phyloP scores from a whole-genome alignment of 2,329 filamentous ascomycete species.

The Aspergillus piperis region DNA sequence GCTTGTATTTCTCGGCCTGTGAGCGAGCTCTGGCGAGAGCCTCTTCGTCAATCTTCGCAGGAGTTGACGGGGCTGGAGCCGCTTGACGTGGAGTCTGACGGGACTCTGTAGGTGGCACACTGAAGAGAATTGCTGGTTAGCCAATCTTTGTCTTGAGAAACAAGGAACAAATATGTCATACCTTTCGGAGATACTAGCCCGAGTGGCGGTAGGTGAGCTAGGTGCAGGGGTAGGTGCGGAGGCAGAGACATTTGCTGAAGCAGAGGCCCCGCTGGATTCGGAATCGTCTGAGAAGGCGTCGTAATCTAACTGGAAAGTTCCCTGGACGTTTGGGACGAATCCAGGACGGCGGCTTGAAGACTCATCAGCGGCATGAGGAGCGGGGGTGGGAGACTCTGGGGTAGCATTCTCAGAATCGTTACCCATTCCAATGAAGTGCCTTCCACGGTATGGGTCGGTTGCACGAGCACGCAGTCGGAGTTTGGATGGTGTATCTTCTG shows the following conservation, averaged over 20 bases:
- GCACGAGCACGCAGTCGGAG: slow-evolving; percentile 23
- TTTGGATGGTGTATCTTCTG: slow-evolving; percentile 37
- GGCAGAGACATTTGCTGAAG: slow-evolving; percentile 14
- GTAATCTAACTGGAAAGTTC: slow-evolving; percentile 33
- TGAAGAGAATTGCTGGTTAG: slow-evolving; percentile 7
- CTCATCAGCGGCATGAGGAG: slow-evolving; percentile 7
- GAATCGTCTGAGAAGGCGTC: slow-evolving; percentile 31
- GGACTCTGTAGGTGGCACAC: slow-evolving; percentile 16
- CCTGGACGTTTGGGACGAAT: slow-evolving; percentile 18
- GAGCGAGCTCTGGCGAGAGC: slow-evolving; percentile 41
- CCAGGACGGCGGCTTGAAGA: background rate
- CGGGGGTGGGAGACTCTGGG: slow-evolving; percentile 20
- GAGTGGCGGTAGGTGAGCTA: slow-evolving; percentile 10
- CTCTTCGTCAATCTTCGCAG: slow-evolving; percentile 26
- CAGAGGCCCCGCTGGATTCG: slow-evolving; percentile 17
- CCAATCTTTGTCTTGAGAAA: background rate
- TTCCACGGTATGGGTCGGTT: slow-evolving; percentile 27
- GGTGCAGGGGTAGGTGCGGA: slow-evolving; percentile 8
- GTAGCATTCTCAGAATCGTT: slow-evolving; percentile 14
- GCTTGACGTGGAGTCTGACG: slow-evolving; percentile 17
- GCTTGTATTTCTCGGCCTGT: slow-evolving; percentile 45
- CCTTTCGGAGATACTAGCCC: slow-evolving; percentile 15
- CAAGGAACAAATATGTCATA: slow-evolving; percentile 1
- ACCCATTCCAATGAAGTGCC: slow-evolving; percentile 26
- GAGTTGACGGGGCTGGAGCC: slow-evolving; percentile 20